Conservation (phyloP, 1,139 yeast species). For the Candida frijolesensis region DNA sequence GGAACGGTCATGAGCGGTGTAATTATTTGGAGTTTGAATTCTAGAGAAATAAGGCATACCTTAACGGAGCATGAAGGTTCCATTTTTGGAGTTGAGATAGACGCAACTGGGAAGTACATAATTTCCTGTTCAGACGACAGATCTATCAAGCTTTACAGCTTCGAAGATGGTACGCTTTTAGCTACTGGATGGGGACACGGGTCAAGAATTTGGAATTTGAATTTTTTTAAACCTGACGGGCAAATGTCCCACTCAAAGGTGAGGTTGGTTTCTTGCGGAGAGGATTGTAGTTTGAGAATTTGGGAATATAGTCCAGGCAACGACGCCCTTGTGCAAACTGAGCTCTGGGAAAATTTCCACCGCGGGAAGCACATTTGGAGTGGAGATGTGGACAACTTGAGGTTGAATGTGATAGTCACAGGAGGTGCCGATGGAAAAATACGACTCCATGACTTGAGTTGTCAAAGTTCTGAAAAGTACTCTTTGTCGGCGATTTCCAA, state of each 20-base stretch:
- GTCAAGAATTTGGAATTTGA: constrained; percentile 87
- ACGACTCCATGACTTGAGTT: constrained; percentile 55
- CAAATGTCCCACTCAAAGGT: constrained; percentile 31
- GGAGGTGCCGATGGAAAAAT: constrained; percentile 93
- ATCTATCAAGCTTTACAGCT: constrained; percentile 76
- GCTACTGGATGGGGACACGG: constrained; percentile 97
- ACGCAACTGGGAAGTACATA: constrained; percentile 54
- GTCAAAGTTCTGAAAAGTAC: constrained; percentile 21
- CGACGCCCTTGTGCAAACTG: constrained; percentile 26
- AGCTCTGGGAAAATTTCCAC: constrained; percentile 61
- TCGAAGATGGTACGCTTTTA: constrained; percentile 54
- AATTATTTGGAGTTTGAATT: constrained; percentile 66
- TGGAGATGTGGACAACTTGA: constrained; percentile 54
- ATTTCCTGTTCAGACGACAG: constrained; percentile 93
- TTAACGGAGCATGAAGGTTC: constrained; percentile 86
- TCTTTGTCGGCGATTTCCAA: constrained; percentile 33
- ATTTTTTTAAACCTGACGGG: constrained; percentile 40
- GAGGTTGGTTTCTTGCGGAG: constrained; percentile 69
- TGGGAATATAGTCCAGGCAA: constrained; percentile 55
- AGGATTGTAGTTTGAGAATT: constrained; percentile 83
- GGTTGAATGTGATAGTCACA: constrained; percentile 56
- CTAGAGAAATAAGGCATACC: constrained; percentile 50
- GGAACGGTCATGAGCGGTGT: constrained; percentile 95
- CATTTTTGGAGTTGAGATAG: constrained; percentile 77
- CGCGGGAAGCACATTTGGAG: constrained; percentile 90